These are phyloP conservation scores for Ostreobium quekettii DNA, from an alignment of 139 green algal genomes.

Conservation along the genomic window DNA sequence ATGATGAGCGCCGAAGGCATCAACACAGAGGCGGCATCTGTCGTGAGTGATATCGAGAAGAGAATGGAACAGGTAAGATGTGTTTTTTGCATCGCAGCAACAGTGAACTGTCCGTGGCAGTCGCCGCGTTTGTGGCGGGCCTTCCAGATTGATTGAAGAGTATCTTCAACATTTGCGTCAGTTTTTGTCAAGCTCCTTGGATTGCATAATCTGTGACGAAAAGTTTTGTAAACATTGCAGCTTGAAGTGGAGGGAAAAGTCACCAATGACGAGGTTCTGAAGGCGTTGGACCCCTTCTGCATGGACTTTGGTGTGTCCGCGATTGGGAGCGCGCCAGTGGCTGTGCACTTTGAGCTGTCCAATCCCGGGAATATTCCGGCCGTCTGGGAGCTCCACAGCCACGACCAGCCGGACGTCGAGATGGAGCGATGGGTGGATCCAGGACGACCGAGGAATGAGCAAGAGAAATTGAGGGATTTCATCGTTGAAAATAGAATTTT, in stretches of 20 bases:
- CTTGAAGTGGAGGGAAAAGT: background rate
- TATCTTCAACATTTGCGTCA: too few species aligned
- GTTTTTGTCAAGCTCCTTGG: too few species aligned
- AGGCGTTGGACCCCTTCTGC: slow-evolving; percentile 30
- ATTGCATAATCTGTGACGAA: too few species aligned
- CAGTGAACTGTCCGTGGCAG: background rate
- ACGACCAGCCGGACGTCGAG: slow-evolving; percentile 47
- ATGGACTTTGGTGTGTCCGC: slow-evolving; percentile 40
- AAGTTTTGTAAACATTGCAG: background rate
- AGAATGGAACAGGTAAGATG: slow-evolving; percentile 25
- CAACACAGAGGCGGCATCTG: slow-evolving; percentile 32
- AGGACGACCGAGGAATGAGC: slow-evolving; percentile 34
- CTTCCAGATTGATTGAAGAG: too few species aligned
- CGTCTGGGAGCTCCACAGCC: slow-evolving; percentile 39
- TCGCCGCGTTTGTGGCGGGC: background rate
- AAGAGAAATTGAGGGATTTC: slow-evolving; percentile 36
- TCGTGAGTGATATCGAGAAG: slow-evolving; percentile 26
- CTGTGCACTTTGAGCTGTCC: slow-evolving; percentile 31
- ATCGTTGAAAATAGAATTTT: slow-evolving; percentile 54
- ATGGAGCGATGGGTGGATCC: slow-evolving; percentile 69
- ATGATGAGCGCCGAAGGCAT: slow-evolving; percentile 31
- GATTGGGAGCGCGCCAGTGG: slow-evolving; percentile 8
- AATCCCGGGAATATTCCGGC: slow-evolving; percentile 34
- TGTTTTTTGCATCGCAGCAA: background rate
- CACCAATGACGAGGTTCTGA: background rate